Evolutionary conservation across 2,329 filamentous ascomycete genomes (phyloP), one percentile per base, ranked within the genome.

Genomic region (Fusarium proliferatum): DNA sequence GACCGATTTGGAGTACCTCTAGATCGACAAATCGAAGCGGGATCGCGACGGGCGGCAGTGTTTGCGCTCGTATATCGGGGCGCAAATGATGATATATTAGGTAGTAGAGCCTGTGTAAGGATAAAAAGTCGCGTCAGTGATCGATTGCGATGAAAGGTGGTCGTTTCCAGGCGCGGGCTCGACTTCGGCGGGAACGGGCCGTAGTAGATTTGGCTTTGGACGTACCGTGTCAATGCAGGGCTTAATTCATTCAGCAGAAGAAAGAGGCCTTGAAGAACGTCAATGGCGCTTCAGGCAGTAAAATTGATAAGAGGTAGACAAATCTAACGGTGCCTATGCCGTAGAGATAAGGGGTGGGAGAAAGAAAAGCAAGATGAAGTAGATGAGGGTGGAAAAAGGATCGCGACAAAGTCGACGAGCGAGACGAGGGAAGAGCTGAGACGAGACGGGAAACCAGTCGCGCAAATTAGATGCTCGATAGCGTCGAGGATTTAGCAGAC

Each of bases 391-490:
- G 67, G 64, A 72, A 72, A 76, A 76, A 73, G 74, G 70, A 74
- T 78, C 76, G 76, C 76, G 75, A 78, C 64, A 63, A 67, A 49
- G 62, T 73, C 28, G 68, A 76, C 61, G 76, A 68, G 67, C 65
- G 64, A 69, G 65, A 74, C 61, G 74, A 66, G 67, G 67, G 62
- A 70, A 75, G 72, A 74, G 67, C 73, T 74, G 74, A 77, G 72
- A 77, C 66, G 67, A 76, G 72, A 77, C 65, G 73, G 69, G 72
- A 75, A 70, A 69, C 61, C 71, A 70, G 76, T 77, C 77, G 77
- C 77, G 77, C 77, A 79, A 79, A 79, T 79, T 79, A 79, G 69
- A 71, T 75, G 69, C 69, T 75, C 64, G 69, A 79, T 77, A 78
- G 77, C 77, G 77, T 75, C 65, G 70, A 77, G 73, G 72, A 67